These are phyloP conservation scores for Ophiocytium majus DNA, from an alignment of 352 stramenopile species.

Conservation along the genomic window DNA sequence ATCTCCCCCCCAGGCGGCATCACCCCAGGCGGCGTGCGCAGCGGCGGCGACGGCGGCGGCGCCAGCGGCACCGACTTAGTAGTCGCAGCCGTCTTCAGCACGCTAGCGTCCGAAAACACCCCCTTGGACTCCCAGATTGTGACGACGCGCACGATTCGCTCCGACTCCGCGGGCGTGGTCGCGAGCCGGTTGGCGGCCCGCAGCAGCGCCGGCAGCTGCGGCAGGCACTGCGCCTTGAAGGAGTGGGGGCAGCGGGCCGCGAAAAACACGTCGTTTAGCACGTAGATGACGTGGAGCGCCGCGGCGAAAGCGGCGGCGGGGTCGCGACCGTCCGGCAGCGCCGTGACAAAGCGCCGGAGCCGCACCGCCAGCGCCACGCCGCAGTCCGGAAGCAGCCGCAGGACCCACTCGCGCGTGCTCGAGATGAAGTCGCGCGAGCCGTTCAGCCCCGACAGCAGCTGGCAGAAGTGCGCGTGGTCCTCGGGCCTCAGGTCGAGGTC, in stretches of 20 bases:
- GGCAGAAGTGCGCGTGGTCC: background rate
- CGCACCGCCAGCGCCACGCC: background rate
- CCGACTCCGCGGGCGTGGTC: background rate
- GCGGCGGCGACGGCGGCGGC: background rate
- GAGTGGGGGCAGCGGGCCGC: background rate
- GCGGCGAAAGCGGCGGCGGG: background rate
- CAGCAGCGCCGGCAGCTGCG: background rate
- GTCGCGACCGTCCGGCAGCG: conserved; percentile 6
- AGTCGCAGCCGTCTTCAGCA: background rate
- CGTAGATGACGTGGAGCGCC: conserved; percentile 11
- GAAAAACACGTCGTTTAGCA: conserved; percentile 18
- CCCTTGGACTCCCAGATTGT: conserved; percentile 17
- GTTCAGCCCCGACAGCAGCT: background rate
- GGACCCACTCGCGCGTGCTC: conserved; percentile 10
- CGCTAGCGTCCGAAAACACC: background rate
- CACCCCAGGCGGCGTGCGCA: background rate
- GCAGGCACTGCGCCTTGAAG: conserved; percentile 18
- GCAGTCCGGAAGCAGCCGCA: background rate
- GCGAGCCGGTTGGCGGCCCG: background rate
- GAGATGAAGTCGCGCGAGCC: conserved; percentile 14
- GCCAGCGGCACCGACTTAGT: background rate
- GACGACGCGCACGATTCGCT: background rate
- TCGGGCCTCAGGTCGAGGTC: background rate
- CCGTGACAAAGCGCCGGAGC: background rate
- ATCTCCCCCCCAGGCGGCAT: too few species aligned